A percentile compares a stretch with the other conserved stretches of the same genome.
phyloP scores from a whole-genome alignment of 2,329 filamentous ascomycete genomes.

The Colletotrichum lupini region DNA sequence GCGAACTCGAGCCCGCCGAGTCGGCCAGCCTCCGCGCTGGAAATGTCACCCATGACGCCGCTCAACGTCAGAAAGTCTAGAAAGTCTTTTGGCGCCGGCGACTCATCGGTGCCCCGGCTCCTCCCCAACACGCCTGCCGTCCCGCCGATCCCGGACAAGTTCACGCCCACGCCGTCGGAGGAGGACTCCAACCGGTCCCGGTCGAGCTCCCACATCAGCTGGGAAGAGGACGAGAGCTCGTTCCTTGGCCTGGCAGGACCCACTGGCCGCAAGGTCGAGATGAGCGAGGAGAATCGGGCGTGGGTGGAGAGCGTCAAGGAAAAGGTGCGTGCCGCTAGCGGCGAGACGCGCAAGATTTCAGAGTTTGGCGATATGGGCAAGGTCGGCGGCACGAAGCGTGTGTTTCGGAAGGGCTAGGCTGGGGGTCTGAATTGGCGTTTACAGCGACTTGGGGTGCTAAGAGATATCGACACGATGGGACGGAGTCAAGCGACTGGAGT shows the following conservation, averaged over 20 bases:
- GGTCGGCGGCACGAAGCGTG: conserved; percentile 77
- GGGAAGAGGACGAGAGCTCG: conserved; percentile 69
- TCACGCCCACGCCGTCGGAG: conserved; percentile 58
- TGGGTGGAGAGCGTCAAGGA: conserved; percentile 89
- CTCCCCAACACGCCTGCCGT: conserved; percentile 57
- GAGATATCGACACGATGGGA: conserved; percentile 1
- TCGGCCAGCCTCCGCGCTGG: conserved; percentile 49
- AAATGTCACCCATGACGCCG: conserved; percentile 56
- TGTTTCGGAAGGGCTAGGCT: conserved; percentile 65
- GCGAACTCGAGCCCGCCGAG: conserved; percentile 47
- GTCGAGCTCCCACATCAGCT: conserved; percentile 65
- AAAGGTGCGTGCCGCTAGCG: conserved; percentile 78
- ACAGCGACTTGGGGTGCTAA: background rate
- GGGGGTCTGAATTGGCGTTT: background rate
- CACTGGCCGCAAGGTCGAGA: conserved; percentile 70
- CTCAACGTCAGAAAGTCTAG: conserved; percentile 67
- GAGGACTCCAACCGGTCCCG: conserved; percentile 59
- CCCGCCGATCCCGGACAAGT: conserved; percentile 44
- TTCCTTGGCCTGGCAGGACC: conserved; percentile 78
- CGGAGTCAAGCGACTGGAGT: conserved; percentile 14
- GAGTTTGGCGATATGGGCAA: conserved; percentile 77
- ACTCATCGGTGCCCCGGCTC: conserved; percentile 39
- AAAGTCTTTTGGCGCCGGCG: conserved; percentile 53
- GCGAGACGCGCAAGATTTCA: conserved; percentile 56
- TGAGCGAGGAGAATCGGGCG: conserved; percentile 77